Evolutionary conservation across 177 flowering plant species (phyloP), one percentile per base, ranked within the genome.

Genomic region (Vitis hybrid): DNA sequence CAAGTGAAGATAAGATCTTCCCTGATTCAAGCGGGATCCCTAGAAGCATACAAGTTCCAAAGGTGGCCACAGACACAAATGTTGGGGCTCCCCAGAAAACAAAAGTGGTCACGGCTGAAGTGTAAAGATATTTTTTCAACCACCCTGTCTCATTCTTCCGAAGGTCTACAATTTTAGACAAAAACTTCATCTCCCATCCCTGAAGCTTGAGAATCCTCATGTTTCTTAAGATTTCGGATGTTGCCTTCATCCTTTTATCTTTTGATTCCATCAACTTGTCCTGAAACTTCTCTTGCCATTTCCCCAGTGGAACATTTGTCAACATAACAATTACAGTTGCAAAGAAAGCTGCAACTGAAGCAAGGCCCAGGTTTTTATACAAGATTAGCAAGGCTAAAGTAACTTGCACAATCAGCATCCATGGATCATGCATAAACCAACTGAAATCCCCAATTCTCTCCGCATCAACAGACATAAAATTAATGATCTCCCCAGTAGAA

Each of bases 171-270:
- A 92, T 82, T 67, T 82, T 89, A 2, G 92, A 85, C 66, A 90
- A 70, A 74, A 92, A 90, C 77, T 82, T 92, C 92, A 89, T 82
- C 73, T 92, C 95, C 97, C 97, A 92, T 10, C 82, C 95, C 67
- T 92, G 95, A 59, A 92, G 91, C 76, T 92, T 92, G 52, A 92
- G 90, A 68, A 92, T 87, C 71, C 91, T 84, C 97, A 90, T 90
- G 78, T 89, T 89, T 79, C 85, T 83, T 51, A 90, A 76, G n/a
- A 88, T 81, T 75, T 91, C 97, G 19, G 92, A 82, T 0, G 90
- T 92, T 23, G 83, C 80, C 76, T 86, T 91, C 97, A 91, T 90
- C 74, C 97, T 77, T 57, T 62, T 70, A 72, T 92, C 97, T 74
- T 92, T 92, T 0, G 87, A 82, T 62, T 82, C 78, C 97, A 92